Conservation (phyloP, 805 yeast genomes). For the Kuraishia capsulata region DNA sequence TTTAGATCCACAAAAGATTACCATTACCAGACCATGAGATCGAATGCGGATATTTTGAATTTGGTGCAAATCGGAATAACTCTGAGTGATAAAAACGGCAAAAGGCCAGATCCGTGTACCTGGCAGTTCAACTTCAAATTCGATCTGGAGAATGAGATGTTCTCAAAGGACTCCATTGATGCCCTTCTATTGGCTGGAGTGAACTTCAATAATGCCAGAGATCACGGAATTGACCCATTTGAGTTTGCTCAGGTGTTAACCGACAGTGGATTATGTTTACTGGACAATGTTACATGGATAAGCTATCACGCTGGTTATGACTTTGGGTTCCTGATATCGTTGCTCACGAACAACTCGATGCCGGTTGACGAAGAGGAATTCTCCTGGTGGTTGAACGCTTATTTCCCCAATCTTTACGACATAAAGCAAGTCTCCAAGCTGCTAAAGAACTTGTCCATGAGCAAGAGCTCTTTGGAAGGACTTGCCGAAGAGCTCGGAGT, state of each 20-base stretch:
- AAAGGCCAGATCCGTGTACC: constrained; percentile 65
- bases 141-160: constrained; percentile 74
- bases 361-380: constrained; percentile 79
- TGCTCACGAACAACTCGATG: constrained; percentile 65
- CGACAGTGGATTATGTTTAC: constrained; percentile 77
- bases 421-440: constrained; percentile 44
- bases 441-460: constrained; percentile 10
- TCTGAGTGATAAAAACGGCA: constrained; percentile 59
- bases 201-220: constrained; percentile 66
- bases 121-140: constrained; percentile 95
- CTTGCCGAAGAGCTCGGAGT: constrained; percentile 65
- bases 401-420: constrained; percentile 79
- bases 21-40: constrained; percentile 90
- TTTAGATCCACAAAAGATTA: constrained; percentile 85
- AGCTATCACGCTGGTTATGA: constrained; percentile 94
- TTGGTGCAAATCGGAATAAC: constrained; percentile 84
- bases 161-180: constrained; percentile 75
- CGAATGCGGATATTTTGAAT: constrained; percentile 80
- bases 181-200: constrained; percentile 75
- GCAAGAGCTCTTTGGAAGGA: constrained; percentile 44
- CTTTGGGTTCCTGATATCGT: constrained; percentile 76
- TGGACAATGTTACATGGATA: constrained; percentile 70
- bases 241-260: constrained; percentile 79
- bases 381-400: constrained; percentile 55
- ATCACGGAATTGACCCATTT: constrained; percentile 68